Base-by-base conservation (phyloP, 306 rosid genomes). In the Vigna angularis region DNA sequence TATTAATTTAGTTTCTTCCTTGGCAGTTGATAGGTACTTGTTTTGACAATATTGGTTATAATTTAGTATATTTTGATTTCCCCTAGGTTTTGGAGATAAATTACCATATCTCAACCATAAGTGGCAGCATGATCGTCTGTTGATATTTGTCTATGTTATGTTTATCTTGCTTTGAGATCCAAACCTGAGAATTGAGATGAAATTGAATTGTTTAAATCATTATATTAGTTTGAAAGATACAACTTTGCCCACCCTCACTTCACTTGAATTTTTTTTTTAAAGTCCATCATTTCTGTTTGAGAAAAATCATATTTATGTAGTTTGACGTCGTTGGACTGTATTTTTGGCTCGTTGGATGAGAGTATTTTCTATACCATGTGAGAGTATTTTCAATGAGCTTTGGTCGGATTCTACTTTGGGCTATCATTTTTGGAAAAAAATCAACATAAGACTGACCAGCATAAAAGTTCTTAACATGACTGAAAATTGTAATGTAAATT, bases 1-100 rank as follows among this genome's bases (percentile, higher is more conserved):
- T 63, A 34, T 64, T 74, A 24, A 44, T 38, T 57, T 63, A 61
- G 82, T 76, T 70, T 70, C 50, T 53, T 68, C 59, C 56, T 12
- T 48, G 72, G 52, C 53, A 32, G n/a, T 38, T 70, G n/a, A 51
- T 73, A 57, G 67, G 79, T 49, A 59, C 63, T 30, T 2, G 62
- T 2, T 26, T 20, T 42, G 56, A 69, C 67, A 2, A 9, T 10
- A 15, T 63, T 71, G 53, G 26, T 53, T 52, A 30, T 13, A 81
- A 69, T 42, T 61, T 52, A 70, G 47, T 70, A 48, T 47, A 24
- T 70, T 45, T 11, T 3, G 34, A 26, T 65, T 65, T 24, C 26
- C 65, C 75, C 51, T 18, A 7, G 15, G 6, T 18, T 20, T 66
- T 73, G 2, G 56, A 11, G 22, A 70, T 47, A 61, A 17, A 76